Percentiles rank a stretch among this genome's conserved stretches.
Evolutionary conservation across 1,284 basidiomycete species (phyloP).

Genomic region (Cystobasidium pallidum): DNA sequence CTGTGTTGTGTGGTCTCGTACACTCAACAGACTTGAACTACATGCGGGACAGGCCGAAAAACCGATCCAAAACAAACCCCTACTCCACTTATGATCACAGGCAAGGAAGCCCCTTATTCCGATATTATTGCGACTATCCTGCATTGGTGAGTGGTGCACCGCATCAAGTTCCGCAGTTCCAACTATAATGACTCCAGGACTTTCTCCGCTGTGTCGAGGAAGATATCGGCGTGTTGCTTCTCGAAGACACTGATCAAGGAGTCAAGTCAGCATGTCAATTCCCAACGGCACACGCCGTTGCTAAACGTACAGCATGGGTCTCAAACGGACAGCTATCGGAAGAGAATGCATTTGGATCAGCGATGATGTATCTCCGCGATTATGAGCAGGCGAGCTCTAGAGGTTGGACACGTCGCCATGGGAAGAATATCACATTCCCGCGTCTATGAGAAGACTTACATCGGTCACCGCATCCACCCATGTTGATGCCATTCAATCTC

Average conservation of each 20-base stretch:
- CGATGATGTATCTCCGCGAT: neutral
- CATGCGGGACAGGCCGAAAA: no score
- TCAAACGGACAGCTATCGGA: slow-evolving; percentile 57
- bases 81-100: no score
- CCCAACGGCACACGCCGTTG: no score
- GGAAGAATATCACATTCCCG: no score
- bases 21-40: no score
- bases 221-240: slow-evolving; percentile 58
- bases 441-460: no score
- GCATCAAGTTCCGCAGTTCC: neutral
- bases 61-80: no score
- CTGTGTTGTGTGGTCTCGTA: no score
- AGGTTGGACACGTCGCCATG: neutral
- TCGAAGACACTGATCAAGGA: slow-evolving; percentile 56
- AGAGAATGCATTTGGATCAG: slow-evolving; percentile 39
- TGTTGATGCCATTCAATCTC: slow-evolving; percentile 59
- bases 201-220: slow-evolving; percentile 56
- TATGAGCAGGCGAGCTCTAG: no score
- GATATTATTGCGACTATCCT: no score
- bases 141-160: no score
- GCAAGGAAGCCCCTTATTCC: no score
- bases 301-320: slow-evolving; percentile 56
- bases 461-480: slow-evolving; percentile 56
- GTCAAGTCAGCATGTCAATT: neutral
- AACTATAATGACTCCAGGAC: slow-evolving; percentile 47